These are phyloP conservation scores for Wallacemonas collosoma DNA, from an alignment of 208 protist species.

Conservation along the genomic window DNA sequence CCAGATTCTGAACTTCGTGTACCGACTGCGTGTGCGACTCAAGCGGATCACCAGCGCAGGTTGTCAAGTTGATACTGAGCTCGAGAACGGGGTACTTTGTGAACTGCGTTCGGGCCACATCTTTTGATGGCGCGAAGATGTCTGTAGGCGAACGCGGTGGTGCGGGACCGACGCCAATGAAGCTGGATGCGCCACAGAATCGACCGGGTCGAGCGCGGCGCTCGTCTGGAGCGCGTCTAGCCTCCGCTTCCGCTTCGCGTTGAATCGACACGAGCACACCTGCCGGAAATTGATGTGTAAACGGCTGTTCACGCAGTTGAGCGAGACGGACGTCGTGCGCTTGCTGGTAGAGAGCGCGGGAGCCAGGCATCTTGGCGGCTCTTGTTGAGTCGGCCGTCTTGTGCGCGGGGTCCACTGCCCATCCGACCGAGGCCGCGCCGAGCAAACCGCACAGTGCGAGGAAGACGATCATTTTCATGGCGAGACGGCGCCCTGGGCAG, in stretches of 20 bases:
- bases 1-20: slow-evolving; percentile 1
- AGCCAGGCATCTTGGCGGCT: background rate
- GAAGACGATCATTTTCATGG: too few species aligned
- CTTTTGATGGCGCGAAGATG: background rate
- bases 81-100: background rate
- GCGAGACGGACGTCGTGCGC: background rate
- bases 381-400: background rate
- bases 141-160: background rate
- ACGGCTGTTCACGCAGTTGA: background rate
- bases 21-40: background rate
- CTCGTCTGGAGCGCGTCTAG: background rate
- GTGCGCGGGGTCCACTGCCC: background rate
- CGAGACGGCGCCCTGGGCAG: too few species aligned
- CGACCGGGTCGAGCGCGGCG: slow-evolving; percentile 2
- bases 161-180: background rate
- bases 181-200: slow-evolving; percentile 6
- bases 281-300: slow-evolving; percentile 4
- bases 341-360: background rate
- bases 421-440: too few species aligned
- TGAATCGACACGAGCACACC: slow-evolving; percentile 12
- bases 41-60: background rate
- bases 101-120: background rate
- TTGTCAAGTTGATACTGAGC: slow-evolving; percentile 4
- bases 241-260: slow-evolving; percentile 1
- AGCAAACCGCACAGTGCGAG: too few species aligned